Evolutionary conservation across 306 rosid genomes (phyloP).

Genomic region (Trichosanthes truncata): DNA sequence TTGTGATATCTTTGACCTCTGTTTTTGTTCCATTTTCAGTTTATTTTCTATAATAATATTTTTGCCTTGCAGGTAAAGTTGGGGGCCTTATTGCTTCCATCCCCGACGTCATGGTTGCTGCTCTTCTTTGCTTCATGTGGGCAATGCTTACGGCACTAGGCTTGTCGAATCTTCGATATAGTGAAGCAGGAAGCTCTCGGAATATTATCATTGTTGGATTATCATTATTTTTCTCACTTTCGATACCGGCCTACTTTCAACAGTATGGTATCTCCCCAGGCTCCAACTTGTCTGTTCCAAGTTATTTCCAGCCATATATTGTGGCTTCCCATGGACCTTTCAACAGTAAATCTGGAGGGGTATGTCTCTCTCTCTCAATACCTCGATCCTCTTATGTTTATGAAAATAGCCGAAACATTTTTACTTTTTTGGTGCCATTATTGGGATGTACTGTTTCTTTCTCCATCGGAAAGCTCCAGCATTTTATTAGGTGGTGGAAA

Average conservation of each 20-base stretch:
- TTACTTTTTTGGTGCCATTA: background rate
- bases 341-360: slow-evolving; percentile 77
- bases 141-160: slow-evolving; percentile 96
- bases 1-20: background rate
- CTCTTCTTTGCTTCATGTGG: slow-evolving; percentile 97
- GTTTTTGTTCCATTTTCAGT: background rate
- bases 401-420: background rate
- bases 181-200: slow-evolving; percentile 99
- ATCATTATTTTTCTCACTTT: slow-evolving; percentile 86
- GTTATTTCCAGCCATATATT: slow-evolving; percentile 89
- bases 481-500: background rate
- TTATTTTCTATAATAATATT: background rate
- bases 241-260: slow-evolving; percentile 94
- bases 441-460: background rate
- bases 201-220: slow-evolving; percentile 91
- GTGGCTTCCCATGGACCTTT: slow-evolving; percentile 94
- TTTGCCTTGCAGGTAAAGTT: slow-evolving; percentile 61
- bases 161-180: slow-evolving; percentile 91
- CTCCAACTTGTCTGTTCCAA: slow-evolving; percentile 72
- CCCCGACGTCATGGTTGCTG: slow-evolving; percentile 96
- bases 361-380: slow-evolving; percentile 25
- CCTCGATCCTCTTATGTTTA: background rate
- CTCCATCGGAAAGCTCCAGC: background rate
- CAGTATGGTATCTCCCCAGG: slow-evolving; percentile 80
- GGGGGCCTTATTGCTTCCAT: slow-evolving; percentile 97